These are phyloP conservation scores for Microdochium bolleyi DNA, from an alignment of 2,329 filamentous ascomycete species.

Conservation along the genomic window DNA sequence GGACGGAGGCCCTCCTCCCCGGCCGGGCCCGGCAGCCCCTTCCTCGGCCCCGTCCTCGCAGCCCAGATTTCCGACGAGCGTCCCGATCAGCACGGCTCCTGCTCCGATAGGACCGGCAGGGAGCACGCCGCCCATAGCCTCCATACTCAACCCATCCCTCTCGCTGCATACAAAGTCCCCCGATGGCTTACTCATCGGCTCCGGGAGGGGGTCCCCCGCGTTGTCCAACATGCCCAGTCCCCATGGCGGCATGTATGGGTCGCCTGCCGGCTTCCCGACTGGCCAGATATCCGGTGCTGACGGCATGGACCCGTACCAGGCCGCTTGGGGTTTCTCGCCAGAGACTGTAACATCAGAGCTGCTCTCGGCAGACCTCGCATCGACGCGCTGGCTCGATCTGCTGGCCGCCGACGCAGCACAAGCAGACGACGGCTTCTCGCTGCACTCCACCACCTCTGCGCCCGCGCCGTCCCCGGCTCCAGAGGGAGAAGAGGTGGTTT, in stretches of 20 bases:
- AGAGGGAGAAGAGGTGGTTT: slow-evolving; percentile 1
- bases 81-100: neutral
- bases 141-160: neutral
- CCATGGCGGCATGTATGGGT: neutral
- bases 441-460: slow-evolving; percentile 7
- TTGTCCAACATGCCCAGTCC: neutral
- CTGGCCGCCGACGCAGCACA: slow-evolving; percentile 21
- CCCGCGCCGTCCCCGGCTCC: slow-evolving; percentile 7
- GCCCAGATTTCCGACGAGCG: neutral
- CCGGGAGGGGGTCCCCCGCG: neutral
- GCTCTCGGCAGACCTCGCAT: slow-evolving; percentile 18
- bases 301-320: slow-evolving; percentile 1
- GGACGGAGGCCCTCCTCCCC: slow-evolving; percentile 1
- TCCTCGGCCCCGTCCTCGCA: neutral
- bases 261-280: neutral
- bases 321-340: slow-evolving; percentile 13
- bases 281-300: neutral
- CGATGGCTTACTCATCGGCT: neutral
- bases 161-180: neutral
- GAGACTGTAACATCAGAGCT: slow-evolving; percentile 17
- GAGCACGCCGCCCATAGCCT: neutral
- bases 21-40: neutral
- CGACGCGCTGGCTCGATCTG: slow-evolving; percentile 21
- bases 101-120: neutral
- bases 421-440: slow-evolving; percentile 20